phyloP scores from a whole-genome alignment of 768 basidiomycete genomes.

The Tephrocybe sp. region DNA sequence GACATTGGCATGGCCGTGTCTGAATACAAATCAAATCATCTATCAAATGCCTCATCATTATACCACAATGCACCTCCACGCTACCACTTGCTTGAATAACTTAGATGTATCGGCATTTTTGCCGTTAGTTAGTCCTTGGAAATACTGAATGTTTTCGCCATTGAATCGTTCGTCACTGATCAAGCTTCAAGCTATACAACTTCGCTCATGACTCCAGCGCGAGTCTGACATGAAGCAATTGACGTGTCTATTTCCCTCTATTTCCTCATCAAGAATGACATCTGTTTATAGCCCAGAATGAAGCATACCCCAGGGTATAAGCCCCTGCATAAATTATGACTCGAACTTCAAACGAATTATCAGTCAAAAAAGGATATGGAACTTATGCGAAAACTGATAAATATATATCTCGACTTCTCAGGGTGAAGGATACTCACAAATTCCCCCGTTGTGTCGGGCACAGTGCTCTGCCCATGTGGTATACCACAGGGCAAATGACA shows the following conservation, averaged over 20 bases:
- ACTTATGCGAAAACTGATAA: slow-evolving; percentile 39
- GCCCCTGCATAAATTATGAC: slow-evolving; percentile 59
- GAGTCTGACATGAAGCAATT: too few species aligned
- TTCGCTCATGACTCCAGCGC: too few species aligned
- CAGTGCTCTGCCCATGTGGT: slow-evolving; percentile 67
- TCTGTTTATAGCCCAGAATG: slow-evolving; percentile 60
- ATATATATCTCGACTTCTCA: not conserved
- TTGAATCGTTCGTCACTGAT: too few species aligned
- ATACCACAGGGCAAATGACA: slow-evolving; percentile 47
- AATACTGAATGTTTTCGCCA: too few species aligned
- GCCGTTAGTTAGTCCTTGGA: too few species aligned
- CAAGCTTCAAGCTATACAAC: too few species aligned
- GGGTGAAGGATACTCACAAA: slow-evolving; percentile 42
- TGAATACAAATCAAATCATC: too few species aligned
- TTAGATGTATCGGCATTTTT: too few species aligned
- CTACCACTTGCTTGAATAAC: too few species aligned
- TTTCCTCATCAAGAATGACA: slow-evolving; percentile 37
- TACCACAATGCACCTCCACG: not conserved
- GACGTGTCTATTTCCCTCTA: not conserved
- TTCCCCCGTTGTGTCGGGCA: slow-evolving; percentile 52
- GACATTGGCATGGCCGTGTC: slow-evolving; percentile 59
- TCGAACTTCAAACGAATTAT: slow-evolving; percentile 51
- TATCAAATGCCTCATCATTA: slow-evolving; percentile 25
- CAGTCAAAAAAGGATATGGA: slow-evolving; percentile 82
- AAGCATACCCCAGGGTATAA: slow-evolving; percentile 48